Conservation (phyloP, 179 eudicot genomes). For the Beta macrorhiza region DNA sequence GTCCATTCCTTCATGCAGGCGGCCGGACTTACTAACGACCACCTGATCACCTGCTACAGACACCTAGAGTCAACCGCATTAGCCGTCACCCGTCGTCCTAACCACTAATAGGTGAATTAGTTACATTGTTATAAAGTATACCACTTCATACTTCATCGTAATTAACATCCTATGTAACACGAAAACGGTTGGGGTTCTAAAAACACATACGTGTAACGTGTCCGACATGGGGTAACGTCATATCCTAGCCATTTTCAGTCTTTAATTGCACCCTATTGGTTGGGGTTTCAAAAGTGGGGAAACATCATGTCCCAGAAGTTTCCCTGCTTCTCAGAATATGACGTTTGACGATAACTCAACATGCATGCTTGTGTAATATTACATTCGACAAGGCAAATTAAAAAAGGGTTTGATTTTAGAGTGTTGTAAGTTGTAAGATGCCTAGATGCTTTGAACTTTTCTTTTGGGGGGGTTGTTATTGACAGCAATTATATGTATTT, state of each 20-base stretch:
- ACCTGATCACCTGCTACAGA: constrained; percentile 37
- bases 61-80: constrained; percentile 26
- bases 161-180: not conserved
- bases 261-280: no score
- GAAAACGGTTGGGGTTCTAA: no score
- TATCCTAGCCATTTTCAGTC: no score
- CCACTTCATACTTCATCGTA: not conserved
- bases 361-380: not conserved
- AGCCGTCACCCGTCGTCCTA: not conserved
- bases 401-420: not conserved
- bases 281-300: no score
- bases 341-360: not conserved
- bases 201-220: no score
- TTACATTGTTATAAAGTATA: not conserved
- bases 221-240: no score
- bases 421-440: not conserved
- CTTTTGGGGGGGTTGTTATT: not conserved
- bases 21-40: constrained; percentile 48
- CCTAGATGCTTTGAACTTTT: no score
- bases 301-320: no score
- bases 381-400: not conserved
- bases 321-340: not conserved
- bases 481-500: not conserved
- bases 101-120: not conserved
- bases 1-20: constrained; percentile 47